Evolutionary conservation across 768 basidiomycete genomes (phyloP).

Genomic region (Tephrocybe sp.): DNA sequence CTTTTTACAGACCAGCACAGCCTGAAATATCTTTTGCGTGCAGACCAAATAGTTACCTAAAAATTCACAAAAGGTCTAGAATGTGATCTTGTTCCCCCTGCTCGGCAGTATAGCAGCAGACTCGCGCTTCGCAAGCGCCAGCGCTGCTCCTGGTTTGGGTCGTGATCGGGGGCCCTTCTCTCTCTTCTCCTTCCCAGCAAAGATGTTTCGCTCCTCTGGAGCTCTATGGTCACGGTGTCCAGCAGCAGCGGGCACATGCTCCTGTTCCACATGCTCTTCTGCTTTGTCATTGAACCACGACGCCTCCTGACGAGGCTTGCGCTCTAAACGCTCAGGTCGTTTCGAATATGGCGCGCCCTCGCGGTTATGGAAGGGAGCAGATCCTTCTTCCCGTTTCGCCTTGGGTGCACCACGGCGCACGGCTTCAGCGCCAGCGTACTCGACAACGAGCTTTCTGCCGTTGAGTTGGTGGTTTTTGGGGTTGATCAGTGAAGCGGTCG

Average conservation of each 20-base stretch:
- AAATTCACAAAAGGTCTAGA: constrained; percentile 34
- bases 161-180: constrained; percentile 45
- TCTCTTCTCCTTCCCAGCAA: constrained; percentile 13
- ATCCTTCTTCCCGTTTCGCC: constrained; percentile 21
- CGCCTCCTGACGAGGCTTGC: constrained; percentile 3
- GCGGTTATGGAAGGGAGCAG: constrained; percentile 11
- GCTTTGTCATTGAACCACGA: background rate
- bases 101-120: constrained; percentile 70
- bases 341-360: constrained; percentile 10
- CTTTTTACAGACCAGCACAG: too few species aligned
- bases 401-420: constrained; percentile 77
- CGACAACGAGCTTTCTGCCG: constrained; percentile 82
- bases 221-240: constrained; percentile 1
- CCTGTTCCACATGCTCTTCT: background rate
- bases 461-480: constrained; percentile 81
- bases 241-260: background rate
- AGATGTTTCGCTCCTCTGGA: constrained; percentile 10
- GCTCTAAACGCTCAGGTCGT: constrained; percentile 11
- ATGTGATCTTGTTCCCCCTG: constrained; percentile 72
- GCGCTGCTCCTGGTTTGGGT: constrained; percentile 75
- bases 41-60: background rate
- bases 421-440: constrained; percentile 88
- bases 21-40: too few species aligned
- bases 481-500: constrained; percentile 81
- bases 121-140: constrained; percentile 76